Conservation (phyloP, 257 asterid species). For the Rehmannia glutinosa region DNA sequence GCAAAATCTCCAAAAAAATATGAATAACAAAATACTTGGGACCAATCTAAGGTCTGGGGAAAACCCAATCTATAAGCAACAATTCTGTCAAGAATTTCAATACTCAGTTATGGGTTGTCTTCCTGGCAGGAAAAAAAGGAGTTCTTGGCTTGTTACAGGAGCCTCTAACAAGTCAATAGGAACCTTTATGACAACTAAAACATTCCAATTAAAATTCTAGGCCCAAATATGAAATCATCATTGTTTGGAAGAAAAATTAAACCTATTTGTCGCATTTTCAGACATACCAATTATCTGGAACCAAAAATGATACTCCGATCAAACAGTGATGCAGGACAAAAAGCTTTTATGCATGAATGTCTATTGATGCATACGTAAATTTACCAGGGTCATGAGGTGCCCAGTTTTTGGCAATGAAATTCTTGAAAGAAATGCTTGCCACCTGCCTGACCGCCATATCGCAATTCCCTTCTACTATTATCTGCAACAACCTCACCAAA, state of each 20-base stretch:
- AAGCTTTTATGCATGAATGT: not conserved
- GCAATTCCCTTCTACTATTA: conserved; percentile 69
- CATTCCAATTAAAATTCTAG: not conserved
- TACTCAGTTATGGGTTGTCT: not conserved
- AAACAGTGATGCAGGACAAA: not conserved
- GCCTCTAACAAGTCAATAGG: not conserved
- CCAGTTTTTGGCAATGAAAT: conserved; percentile 85
- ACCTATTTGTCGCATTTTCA: not conserved
- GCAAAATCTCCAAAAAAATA: not conserved
- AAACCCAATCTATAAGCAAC: not conserved
- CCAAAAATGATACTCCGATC: not conserved
- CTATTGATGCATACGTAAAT: not conserved
- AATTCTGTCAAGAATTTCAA: not conserved
- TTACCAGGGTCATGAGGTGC: conserved; percentile 78
- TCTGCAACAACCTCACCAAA: conserved; percentile 95
- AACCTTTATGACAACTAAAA: conserved; percentile 3
- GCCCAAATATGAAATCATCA: not conserved
- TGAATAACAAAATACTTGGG: not conserved
- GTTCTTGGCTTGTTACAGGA: not conserved
- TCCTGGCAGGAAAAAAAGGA: not conserved
- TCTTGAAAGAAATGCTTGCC: conserved; percentile 94
- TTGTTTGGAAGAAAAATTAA: not conserved
- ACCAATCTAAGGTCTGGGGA: not conserved
- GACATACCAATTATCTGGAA: not conserved
- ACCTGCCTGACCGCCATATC: conserved; percentile 93